Evolutionary conservation across 225 moss, liverwort and hornwort species (phyloP).

Genomic region (Takakia lepidozioides): DNA sequence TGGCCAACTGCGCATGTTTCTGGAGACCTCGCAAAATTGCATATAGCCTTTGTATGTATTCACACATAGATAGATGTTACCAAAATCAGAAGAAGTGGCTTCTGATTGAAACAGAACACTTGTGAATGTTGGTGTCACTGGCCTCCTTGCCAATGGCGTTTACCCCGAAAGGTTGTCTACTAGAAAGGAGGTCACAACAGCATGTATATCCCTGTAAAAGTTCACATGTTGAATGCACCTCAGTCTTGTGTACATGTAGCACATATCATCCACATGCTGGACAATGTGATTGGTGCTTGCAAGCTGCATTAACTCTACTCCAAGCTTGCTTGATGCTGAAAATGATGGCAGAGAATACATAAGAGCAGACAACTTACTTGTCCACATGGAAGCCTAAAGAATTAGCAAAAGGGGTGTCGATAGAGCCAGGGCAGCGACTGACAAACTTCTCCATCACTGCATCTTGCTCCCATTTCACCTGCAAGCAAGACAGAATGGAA

Average conservation of each 20-base stretch:
- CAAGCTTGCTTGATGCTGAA: not conserved
- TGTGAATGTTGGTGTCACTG: too few relatives aligned
- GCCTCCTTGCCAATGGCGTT: too few relatives aligned
- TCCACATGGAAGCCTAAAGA: constrained; percentile 43
- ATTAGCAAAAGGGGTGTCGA: constrained; percentile 45
- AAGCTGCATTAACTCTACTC: not conserved
- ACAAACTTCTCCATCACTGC: constrained; percentile 32
- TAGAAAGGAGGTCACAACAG: constrained; percentile 30
- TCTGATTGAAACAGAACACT: too few relatives aligned
- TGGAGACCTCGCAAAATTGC: too few relatives aligned
- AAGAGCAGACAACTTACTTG: constrained; percentile 11
- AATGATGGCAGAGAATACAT: not conserved
- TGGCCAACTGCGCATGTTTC: too few relatives aligned
- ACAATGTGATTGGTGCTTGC: not conserved
- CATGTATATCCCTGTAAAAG: constrained; percentile 25
- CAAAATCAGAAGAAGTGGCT: too few relatives aligned
- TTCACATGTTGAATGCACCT: too few relatives aligned
- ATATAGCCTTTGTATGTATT: too few relatives aligned
- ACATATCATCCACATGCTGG: not conserved
- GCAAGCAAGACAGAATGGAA: too few relatives aligned
- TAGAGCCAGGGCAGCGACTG: constrained; percentile 40
- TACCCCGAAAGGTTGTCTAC: constrained; percentile 22
- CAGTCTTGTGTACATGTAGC: too few relatives aligned
- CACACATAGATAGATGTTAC: too few relatives aligned
- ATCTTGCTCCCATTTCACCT: constrained; percentile 44